phyloP scores from a whole-genome alignment of 192 early-diverging fungal genomes.

The Umbelopsis sp. region DNA sequence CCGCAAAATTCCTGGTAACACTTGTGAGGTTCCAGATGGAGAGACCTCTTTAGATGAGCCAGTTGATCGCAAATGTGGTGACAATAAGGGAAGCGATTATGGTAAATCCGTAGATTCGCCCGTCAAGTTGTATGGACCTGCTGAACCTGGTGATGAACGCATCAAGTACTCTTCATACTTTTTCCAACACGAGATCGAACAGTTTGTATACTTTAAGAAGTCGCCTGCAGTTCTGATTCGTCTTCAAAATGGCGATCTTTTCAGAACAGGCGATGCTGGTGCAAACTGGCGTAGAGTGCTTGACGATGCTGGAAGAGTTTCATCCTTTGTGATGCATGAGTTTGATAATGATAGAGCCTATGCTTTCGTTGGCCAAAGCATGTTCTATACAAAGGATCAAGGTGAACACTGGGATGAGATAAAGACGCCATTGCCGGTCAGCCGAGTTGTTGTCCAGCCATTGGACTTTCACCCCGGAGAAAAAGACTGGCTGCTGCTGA shows the following conservation, averaged over 20 bases:
- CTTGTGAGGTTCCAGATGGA: conserved; percentile 55
- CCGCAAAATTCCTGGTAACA: conserved; percentile 84
- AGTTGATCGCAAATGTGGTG: conserved; percentile 42
- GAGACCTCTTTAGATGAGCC: conserved; percentile 59
- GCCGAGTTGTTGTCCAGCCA: conserved; percentile 61
- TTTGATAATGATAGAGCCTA: conserved; percentile 69
- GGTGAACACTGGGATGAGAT: conserved; percentile 53
- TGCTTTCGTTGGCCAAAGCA: conserved; percentile 54
- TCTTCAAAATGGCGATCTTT: conserved; percentile 63
- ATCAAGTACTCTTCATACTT: conserved; percentile 23
- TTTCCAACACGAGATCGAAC: conserved; percentile 55
- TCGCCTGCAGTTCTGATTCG: conserved; percentile 65
- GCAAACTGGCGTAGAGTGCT: conserved; percentile 66
- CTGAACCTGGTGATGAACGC: conserved; percentile 30
- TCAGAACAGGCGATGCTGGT: conserved; percentile 75
- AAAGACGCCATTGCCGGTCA: conserved; percentile 61
- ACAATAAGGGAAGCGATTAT: conserved; percentile 24
- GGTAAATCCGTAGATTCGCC: conserved; percentile 13
- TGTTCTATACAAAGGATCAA: conserved; percentile 62
- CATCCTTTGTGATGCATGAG: conserved; percentile 71
- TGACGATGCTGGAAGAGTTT: conserved; percentile 49
- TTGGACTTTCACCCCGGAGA: conserved; percentile 90
- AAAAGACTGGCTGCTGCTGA: conserved; percentile 85
- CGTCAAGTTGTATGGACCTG: conserved; percentile 6
- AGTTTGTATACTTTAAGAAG: conserved; percentile 69